phyloP scores from a whole-genome alignment of 106 monocot species.

The Acorus calamus region DNA sequence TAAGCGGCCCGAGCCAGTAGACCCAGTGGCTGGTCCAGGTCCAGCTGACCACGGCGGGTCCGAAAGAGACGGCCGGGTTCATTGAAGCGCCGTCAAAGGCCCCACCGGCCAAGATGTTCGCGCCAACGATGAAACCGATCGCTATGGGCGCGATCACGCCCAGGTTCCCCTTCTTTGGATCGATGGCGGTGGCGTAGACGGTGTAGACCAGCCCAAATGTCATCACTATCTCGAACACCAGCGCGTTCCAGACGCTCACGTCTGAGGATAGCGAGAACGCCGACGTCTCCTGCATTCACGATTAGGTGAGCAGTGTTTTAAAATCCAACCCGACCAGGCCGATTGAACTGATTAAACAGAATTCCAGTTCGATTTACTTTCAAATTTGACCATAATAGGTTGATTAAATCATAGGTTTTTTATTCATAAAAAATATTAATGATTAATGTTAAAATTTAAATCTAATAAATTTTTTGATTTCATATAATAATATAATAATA shows the following conservation, averaged over 20 bases:
- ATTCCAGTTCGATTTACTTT: no score
- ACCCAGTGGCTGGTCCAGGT: constrained; percentile 33
- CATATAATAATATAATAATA: no score
- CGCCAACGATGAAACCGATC: constrained; percentile 29
- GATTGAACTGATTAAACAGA: no score
- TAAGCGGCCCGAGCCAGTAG: constrained; percentile 32
- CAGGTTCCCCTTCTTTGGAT: constrained; percentile 24
- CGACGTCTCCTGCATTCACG: constrained; percentile 11
- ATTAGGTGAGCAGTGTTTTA: no score
- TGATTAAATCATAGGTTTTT: no score
- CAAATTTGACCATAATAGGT: no score
- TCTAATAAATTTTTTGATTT: no score
- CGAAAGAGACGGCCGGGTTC: constrained; percentile 42
- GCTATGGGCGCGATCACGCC: constrained; percentile 23
- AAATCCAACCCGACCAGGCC: no score
- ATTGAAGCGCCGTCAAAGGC: constrained; percentile 40
- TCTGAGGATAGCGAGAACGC: constrained; percentile 24
- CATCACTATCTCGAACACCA: constrained; percentile 36
- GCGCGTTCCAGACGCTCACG: constrained; percentile 28
- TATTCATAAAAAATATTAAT: no score
- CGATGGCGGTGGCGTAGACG: constrained; percentile 27
- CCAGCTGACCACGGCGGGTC: constrained; percentile 38
- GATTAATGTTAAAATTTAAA: no score
- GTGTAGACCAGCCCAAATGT: constrained; percentile 36
- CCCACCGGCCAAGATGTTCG: constrained; percentile 34